phyloP scores from a whole-genome alignment of 2,329 filamentous ascomycete species.

The Penicillium palitans region DNA sequence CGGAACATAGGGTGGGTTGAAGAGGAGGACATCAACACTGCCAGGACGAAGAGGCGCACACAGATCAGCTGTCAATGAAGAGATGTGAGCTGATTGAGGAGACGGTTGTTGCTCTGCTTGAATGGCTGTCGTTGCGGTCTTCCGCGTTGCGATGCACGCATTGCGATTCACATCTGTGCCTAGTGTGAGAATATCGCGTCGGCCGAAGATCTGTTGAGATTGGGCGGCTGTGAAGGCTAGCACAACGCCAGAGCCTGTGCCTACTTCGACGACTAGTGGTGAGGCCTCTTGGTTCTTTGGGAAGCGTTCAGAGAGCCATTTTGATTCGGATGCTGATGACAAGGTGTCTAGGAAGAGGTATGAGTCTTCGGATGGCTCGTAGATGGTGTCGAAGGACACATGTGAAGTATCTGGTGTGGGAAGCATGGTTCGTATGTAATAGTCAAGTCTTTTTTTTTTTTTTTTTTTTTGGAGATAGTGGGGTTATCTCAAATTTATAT shows the following conservation, averaged over 20 bases:
- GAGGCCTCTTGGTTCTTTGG: slow-evolving; percentile 19
- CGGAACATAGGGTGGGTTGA: slow-evolving; percentile 97
- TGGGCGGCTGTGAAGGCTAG: slow-evolving; percentile 83
- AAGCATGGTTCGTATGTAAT: slow-evolving; percentile 62
- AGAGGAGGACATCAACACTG: slow-evolving; percentile 79
- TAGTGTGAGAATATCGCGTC: slow-evolving; percentile 66
- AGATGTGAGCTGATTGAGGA: slow-evolving; percentile 58
- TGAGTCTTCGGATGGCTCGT: slow-evolving; percentile 95
- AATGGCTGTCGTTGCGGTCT: slow-evolving; percentile 63
- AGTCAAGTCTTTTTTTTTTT: not conserved
- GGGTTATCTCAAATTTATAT: not conserved
- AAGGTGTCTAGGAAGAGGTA: slow-evolving; percentile 92
- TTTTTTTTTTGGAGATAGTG: slow-evolving; percentile 3
- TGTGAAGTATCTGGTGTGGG: slow-evolving; percentile 93
- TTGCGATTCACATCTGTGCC: slow-evolving; percentile 83
- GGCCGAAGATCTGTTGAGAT: slow-evolving; percentile 69
- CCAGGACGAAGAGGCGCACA: slow-evolving; percentile 58
- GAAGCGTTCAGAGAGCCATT: slow-evolving; percentile 69
- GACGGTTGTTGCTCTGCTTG: slow-evolving; percentile 28
- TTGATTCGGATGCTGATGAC: slow-evolving; percentile 66
- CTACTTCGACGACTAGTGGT: slow-evolving; percentile 78
- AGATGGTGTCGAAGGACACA: slow-evolving; percentile 82
- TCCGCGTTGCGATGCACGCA: slow-evolving; percentile 72
- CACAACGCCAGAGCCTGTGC: slow-evolving; percentile 91
- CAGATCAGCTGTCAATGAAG: slow-evolving; percentile 70